Conservation (phyloP, 2,329 filamentous ascomycete species). For the Xylariaceae sp. region DNA sequence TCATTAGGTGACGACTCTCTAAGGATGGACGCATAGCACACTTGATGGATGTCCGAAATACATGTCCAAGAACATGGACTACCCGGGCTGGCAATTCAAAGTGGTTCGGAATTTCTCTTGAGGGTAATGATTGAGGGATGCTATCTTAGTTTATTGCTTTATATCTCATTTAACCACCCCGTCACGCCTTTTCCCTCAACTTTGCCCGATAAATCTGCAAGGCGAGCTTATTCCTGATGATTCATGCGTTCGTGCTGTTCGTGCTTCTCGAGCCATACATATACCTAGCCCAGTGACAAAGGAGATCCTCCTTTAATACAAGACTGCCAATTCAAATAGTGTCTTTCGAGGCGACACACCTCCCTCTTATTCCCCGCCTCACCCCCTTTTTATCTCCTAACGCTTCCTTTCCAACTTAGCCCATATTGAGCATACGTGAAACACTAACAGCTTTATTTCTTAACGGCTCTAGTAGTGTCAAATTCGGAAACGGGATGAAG, state of each 20-base stretch:
- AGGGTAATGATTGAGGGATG: not conserved
- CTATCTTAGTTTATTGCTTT: not conserved
- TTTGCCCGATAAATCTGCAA: not conserved
- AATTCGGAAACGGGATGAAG: constrained; percentile 32
- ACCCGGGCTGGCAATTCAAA: too few relatives aligned
- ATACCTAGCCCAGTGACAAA: constrained; percentile 19
- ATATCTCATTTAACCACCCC: not conserved
- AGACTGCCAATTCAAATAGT: constrained; percentile 15
- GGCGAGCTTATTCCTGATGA: not conserved
- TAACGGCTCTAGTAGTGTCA: constrained; percentile 20
- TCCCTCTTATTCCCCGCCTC: too few relatives aligned
- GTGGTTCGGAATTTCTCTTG: too few relatives aligned
- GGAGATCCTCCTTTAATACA: constrained; percentile 20
- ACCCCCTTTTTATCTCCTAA: too few relatives aligned
- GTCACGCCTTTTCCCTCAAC: not conserved
- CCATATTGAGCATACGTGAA: not conserved
- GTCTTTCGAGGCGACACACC: too few relatives aligned
- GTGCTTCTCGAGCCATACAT: constrained; percentile 15
- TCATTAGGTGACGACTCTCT: too few relatives aligned
- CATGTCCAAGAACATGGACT: too few relatives aligned
- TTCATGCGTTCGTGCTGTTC: not conserved
- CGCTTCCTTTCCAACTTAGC: not conserved
- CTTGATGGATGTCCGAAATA: too few relatives aligned
- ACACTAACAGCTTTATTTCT: not conserved
- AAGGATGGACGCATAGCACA: too few relatives aligned